phyloP scores from a whole-genome alignment of 2,329 filamentous ascomycete species.

The Fusarium guadeloupense region DNA sequence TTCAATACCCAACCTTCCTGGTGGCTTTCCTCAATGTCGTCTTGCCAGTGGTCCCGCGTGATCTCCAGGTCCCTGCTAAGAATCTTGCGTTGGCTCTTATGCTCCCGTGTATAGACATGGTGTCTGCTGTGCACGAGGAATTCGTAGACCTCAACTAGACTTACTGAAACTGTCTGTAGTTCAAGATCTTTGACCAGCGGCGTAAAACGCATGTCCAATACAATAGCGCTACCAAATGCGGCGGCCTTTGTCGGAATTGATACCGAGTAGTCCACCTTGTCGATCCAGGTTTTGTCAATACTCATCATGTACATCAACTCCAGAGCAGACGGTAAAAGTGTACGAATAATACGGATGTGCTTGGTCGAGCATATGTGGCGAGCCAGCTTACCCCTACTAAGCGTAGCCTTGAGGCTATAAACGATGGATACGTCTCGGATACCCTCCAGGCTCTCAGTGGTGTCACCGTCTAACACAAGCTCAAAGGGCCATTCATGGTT shows the following conservation, averaged over 20 bases:
- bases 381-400: conserved; percentile 84
- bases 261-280: conserved; percentile 96
- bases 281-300: conserved; percentile 95
- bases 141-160: conserved; percentile 80
- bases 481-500: conserved; percentile 89
- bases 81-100: conserved; percentile 71
- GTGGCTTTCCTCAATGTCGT: conserved; percentile 71
- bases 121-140: conserved; percentile 61
- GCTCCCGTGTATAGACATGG: conserved; percentile 59
- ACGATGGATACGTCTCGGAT: conserved; percentile 84
- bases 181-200: conserved; percentile 87
- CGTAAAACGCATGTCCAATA: conserved; percentile 84
- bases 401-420: conserved; percentile 89
- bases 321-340: conserved; percentile 75
- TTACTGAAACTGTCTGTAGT: conserved; percentile 79
- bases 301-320: conserved; percentile 88
- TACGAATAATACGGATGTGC: conserved; percentile 78
- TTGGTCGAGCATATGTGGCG: conserved; percentile 85
- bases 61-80: conserved; percentile 66
- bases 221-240: conserved; percentile 86
- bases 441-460: conserved; percentile 89
- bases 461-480: conserved; percentile 72
- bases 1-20: conserved; percentile 71
- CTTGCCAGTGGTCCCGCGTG: conserved; percentile 68
- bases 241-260: conserved; percentile 91